Evolutionary conservation across 2,329 filamentous ascomycete species (phyloP), one percentile per base, ranked within the genome.

Genomic region (Phialophora expanda): DNA sequence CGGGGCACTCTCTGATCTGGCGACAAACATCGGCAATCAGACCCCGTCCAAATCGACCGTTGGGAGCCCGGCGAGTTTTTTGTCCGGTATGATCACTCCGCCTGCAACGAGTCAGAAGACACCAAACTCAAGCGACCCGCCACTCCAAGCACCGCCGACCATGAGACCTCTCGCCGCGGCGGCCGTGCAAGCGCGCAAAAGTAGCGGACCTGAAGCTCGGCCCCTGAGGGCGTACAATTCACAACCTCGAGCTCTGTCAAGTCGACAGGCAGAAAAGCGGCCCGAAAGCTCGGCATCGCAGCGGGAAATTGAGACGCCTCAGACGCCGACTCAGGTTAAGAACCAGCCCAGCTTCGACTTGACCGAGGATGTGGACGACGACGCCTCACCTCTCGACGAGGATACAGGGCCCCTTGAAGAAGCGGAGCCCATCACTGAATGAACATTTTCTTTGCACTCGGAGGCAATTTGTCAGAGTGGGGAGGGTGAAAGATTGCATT

Each of bases 81-180:
- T 93, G 22, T 89, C 89, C 0, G 93, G 93, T 1, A 86, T 97
- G 24, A 84, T 97, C 82, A 97, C 94, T 0, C 93, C 94, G n/a
- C 94, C 93, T 4, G 87, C 90, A 32, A 93, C 90, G 3, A 87
- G 87, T 62, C 77, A 90, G 56, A 89, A 87, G 70, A 86, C 84
- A 2, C 85, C 87, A 0, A 79, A 41, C 20, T 56, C 62, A 14
- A 59, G 20, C 30, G 53, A 83, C 77, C 81, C 62, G 74, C 75
- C 44, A 78, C 72, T 69, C 75, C 69, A 73, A 73, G 69, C 73
- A 46, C 74, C 72, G 6, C 67, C 77, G 41, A 65, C 75, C 70
- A 53, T 74, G 74, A 55, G 70, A 72, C 53, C 73, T 60, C 59
- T 73, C 4, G 56, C 62, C 41, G 62, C 62, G 28, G 67, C 56